Evolutionary conservation across 78 protist species (phyloP), one percentile per base, ranked within the genome.

Genomic region (Reticulomyxa filosa): DNA sequence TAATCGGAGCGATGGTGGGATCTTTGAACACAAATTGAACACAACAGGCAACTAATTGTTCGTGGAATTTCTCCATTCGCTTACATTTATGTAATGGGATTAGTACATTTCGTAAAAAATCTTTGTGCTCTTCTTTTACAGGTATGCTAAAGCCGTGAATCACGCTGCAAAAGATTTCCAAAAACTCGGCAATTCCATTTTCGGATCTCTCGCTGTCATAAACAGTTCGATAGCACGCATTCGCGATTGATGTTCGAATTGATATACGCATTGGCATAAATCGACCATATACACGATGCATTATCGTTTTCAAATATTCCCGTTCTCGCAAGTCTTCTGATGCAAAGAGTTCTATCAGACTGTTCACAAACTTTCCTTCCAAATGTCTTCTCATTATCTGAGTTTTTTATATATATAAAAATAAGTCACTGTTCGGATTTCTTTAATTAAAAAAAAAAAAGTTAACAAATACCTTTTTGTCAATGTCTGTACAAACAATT

Each of bases 71-170:
- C 11, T 3, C 39, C 20, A 1, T 5, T 27, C 37, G 42, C 37
- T 2, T 2, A 2, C 33, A 32, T 33, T 80, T 86, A 73, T 86
- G 88, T 39, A 83, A 69, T 13, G 95, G 91, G 25, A 83, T 62
- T 11, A 90, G 65, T 2, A 77, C 87, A 20, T 57, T 46, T 39
- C 23, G 23, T 7, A 90, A 65, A 50, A 90, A 86, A 26, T 59
- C 52, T 46, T 72, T 78, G 74, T 90, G 97, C 72, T 90, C 97
- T 26, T 74, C 85, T 64, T 90, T 90, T 13, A 90, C 75, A 22
- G 97, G 97, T 2, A 81, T 73, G 1, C 89, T 92, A 62, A 90
- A 90, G 2, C 97, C 97, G 72, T 86, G 84, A 61, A 90, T 90
- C 65, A 90, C 86, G 27, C 83, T 69, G 32, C 70, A n/a, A 4